phyloP scores from a whole-genome alignment of 2,329 filamentous ascomycete genomes.

The Pleurostoma richardsiae region DNA sequence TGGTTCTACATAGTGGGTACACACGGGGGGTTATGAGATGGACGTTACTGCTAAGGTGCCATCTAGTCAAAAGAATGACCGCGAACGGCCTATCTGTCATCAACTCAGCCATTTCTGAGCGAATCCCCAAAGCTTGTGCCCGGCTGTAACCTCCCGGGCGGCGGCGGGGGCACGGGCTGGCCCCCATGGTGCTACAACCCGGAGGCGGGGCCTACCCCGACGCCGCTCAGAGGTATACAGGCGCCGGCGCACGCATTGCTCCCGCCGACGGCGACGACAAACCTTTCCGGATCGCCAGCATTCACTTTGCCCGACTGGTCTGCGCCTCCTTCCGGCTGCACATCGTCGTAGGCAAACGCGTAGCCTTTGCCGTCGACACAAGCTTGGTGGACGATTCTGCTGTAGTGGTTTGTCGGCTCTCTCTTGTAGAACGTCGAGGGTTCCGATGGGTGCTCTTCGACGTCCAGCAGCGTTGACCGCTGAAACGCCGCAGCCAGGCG shows the following conservation, averaged over 20 bases:
- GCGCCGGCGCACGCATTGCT: constrained; percentile 17
- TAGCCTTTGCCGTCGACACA: constrained; percentile 53
- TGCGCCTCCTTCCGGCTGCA: constrained; percentile 41
- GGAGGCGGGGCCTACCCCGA: not conserved
- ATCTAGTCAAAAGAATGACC: too few relatives aligned
- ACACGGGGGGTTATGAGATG: too few relatives aligned
- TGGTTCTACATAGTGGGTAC: too few relatives aligned
- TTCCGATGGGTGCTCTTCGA: constrained; percentile 31
- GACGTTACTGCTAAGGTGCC: too few relatives aligned
- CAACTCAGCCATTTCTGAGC: not conserved
- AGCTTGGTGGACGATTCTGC: constrained; percentile 48
- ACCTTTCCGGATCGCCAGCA: constrained; percentile 40
- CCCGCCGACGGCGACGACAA: constrained; percentile 47
- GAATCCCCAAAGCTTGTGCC: not conserved
- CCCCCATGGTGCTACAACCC: not conserved
- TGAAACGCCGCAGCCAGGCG: constrained; percentile 42
- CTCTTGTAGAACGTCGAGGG: constrained; percentile 29
- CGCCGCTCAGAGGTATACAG: not conserved
- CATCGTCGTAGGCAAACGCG: constrained; percentile 58
- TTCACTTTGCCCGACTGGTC: constrained; percentile 54
- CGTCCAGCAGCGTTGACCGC: constrained; percentile 48
- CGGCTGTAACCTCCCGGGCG: not conserved
- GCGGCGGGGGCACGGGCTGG: too few relatives aligned
- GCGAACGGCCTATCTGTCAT: not conserved
- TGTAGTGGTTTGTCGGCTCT: constrained; percentile 51